phyloP scores from a whole-genome alignment of 768 basidiomycete genomes.

The Hypholoma fasciculare region DNA sequence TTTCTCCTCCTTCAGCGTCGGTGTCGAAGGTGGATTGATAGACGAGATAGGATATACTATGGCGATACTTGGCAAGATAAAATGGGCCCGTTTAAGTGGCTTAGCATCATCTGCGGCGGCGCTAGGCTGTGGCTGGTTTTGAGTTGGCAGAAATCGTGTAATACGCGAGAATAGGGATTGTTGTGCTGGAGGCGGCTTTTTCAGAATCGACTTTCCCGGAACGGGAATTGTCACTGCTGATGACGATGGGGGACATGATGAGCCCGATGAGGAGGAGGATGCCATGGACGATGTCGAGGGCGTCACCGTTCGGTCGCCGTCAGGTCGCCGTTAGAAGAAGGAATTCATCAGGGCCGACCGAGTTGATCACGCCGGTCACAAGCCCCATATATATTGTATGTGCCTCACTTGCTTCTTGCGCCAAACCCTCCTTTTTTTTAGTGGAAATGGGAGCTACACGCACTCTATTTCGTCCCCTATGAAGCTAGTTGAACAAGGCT shows the following conservation, averaged over 20 bases:
- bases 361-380: not conserved
- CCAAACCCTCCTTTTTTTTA: too few species aligned
- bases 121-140: slow-evolving; percentile 31
- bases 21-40: slow-evolving; percentile 79
- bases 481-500: not conserved
- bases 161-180: slow-evolving; percentile 73
- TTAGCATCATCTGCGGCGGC: slow-evolving; percentile 45
- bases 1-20: slow-evolving; percentile 79
- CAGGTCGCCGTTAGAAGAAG: not conserved
- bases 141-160: slow-evolving; percentile 71
- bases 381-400: not conserved
- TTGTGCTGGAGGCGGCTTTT: slow-evolving; percentile 69
- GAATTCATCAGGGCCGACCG: not conserved
- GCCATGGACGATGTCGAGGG: slow-evolving; percentile 19
- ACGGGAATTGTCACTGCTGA: slow-evolving; percentile 80
- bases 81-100: slow-evolving; percentile 86
- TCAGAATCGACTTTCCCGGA: slow-evolving; percentile 81
- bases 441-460: too few species aligned
- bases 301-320: not conserved
- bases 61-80: slow-evolving; percentile 83
- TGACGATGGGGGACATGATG: slow-evolving; percentile 70
- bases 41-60: slow-evolving; percentile 91
- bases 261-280: slow-evolving; percentile 36
- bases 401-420: not conserved
- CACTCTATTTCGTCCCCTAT: not conserved